Evolutionary conservation across 2,329 filamentous ascomycete species (phyloP).

Genomic region (Metarhizium humberi): DNA sequence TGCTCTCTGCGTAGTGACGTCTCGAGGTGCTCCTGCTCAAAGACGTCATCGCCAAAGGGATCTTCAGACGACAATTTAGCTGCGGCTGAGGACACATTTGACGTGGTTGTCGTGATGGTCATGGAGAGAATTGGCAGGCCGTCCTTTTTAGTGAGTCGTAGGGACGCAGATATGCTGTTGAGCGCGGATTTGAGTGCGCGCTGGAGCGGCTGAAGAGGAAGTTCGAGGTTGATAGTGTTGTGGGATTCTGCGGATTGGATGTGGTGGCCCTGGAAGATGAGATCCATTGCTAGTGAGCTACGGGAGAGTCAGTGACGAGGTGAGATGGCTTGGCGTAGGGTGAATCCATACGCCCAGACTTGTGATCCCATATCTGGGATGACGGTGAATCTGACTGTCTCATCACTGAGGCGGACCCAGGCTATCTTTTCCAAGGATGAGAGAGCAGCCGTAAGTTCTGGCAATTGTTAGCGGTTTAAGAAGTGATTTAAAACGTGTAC

Average conservation of each 20-base stretch:
- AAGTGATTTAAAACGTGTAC: not conserved
- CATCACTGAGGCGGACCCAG: conserved; percentile 83
- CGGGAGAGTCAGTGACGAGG: not conserved
- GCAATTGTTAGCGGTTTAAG: not conserved
- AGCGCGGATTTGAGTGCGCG: conserved; percentile 85
- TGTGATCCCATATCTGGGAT: conserved; percentile 91
- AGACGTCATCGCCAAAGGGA: conserved; percentile 32
- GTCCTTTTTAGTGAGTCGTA: conserved; percentile 90
- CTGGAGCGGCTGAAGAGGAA: conserved; percentile 79
- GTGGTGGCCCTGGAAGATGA: conserved; percentile 78
- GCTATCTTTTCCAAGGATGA: conserved; percentile 70
- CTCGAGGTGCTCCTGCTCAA: conserved; percentile 42
- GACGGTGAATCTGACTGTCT: conserved; percentile 85
- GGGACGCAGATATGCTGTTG: conserved; percentile 69
- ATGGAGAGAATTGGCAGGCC: conserved; percentile 78
- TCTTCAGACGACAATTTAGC: conserved; percentile 23
- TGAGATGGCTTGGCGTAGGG: conserved; percentile 5
- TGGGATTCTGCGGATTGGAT: conserved; percentile 73
- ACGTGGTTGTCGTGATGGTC: conserved; percentile 72
- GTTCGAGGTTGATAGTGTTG: conserved; percentile 94
- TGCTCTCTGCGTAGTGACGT: conserved; percentile 57
- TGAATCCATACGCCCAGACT: conserved; percentile 76
- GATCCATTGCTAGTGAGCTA: conserved; percentile 58
- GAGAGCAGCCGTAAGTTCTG: conserved; percentile 56
- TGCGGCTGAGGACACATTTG: conserved; percentile 24